These are phyloP conservation scores for Leccinum sublutescens DNA, from an alignment of 768 basidiomycete genomes.

Conservation along the genomic window DNA sequence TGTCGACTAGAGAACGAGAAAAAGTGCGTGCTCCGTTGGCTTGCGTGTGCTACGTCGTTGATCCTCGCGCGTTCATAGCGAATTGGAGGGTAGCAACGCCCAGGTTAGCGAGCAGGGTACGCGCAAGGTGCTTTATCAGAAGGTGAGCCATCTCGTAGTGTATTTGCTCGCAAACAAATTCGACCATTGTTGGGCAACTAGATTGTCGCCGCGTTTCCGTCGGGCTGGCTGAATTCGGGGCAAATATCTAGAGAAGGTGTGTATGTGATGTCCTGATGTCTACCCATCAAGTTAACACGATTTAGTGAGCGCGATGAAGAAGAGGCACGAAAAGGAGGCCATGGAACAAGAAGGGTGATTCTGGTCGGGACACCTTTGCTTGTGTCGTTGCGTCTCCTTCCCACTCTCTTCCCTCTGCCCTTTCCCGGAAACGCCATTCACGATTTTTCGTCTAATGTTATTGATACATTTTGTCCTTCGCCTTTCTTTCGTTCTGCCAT, in stretches of 20 bases:
- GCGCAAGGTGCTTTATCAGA: slow-evolving; percentile 79
- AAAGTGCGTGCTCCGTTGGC: slow-evolving; percentile 41
- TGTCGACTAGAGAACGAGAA: slow-evolving; percentile 68
- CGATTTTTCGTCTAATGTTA: background rate
- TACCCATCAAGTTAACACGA: background rate
- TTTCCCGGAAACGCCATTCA: background rate
- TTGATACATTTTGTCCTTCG: background rate
- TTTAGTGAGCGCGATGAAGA: slow-evolving; percentile 82
- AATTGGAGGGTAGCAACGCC: slow-evolving; percentile 64
- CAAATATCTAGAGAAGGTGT: slow-evolving; percentile 85
- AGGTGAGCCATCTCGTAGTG: slow-evolving; percentile 38
- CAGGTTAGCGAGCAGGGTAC: slow-evolving; percentile 80
- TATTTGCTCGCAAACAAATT: background rate
- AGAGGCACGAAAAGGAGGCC: slow-evolving; percentile 70
- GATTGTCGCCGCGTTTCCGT: slow-evolving; percentile 80
- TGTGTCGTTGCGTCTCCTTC: too few species aligned
- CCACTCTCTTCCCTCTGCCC: background rate
- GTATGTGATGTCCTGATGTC: slow-evolving; percentile 19
- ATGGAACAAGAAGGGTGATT: slow-evolving; percentile 52
- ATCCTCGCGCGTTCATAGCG: slow-evolving; percentile 24
- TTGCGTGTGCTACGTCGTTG: background rate
- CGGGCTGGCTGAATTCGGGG: slow-evolving; percentile 83
- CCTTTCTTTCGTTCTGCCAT: background rate
- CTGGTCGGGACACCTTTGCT: too few species aligned
- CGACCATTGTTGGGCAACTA: slow-evolving; percentile 18